Base-by-base conservation (phyloP, 345 rosid genomes). In the Dipteronia dyeriana region DNA sequence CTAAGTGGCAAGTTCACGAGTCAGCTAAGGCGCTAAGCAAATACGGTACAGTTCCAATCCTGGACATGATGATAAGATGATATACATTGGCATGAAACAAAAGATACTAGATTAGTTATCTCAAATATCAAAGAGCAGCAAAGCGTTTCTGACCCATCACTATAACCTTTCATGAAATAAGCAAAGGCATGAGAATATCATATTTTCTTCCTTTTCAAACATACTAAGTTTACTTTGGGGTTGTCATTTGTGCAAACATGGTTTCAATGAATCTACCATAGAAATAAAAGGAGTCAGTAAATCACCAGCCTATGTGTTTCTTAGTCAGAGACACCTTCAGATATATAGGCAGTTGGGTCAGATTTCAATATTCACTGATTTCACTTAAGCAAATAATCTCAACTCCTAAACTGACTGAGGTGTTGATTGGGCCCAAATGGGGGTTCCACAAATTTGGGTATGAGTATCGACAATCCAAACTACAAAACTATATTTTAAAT, bases 351-450 rank as follows among this genome's bases (percentile, higher is more conserved):
- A 29, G 34, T 29, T 31, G 38, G 38, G 38, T 4, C 5, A 31
- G 6, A 34, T 34, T 34, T 34, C 38, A 34, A 34, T 34, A 34
- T 34, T 34, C 38, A 19, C 87, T 91, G 51, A 90, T 90, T 80
- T 91, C 93, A 25, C 87, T 84, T 39, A 79, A 86, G 68, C 4
- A 34, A 34, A 34, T 34, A 34, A 34, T 34, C 6, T 34, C 38
- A 34, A 34, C 38, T 34, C 38, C 6, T 22, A 34, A 34, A 34
- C 4, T 34, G 38, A 34, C 4, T 34, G 6, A 34, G 38, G 38
- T 34, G 5, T 34, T 34, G 38, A 4, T 34, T 4, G 38, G 38
- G 38, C 6, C 4, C 38, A 34, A 5, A 34, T 34, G 38, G 38
- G 5, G 38, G 0, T 34, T 5, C 38, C 6, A 34, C 38, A 96